These are phyloP conservation scores for Suillus placidus DNA, from an alignment of 768 basidiomycete genomes.

Conservation along the genomic window DNA sequence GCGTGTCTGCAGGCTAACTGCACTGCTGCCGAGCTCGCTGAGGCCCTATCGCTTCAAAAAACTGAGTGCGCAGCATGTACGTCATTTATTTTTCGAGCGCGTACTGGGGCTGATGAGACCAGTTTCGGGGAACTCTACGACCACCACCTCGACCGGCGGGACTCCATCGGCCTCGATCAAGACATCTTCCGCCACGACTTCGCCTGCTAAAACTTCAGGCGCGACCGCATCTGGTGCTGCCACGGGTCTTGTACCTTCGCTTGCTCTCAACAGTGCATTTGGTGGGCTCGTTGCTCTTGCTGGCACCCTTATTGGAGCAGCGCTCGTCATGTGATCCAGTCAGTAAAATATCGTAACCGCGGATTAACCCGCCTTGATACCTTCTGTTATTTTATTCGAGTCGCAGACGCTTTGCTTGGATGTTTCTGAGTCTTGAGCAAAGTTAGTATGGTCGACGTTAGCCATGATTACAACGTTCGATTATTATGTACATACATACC, in stretches of 20 bases:
- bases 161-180: not conserved
- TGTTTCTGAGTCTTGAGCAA: not conserved
- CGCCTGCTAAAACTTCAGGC: not conserved
- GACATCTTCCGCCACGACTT: not conserved
- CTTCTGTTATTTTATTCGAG: not conserved
- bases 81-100: slow-evolving; percentile 5
- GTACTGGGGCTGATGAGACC: slow-evolving; percentile 4
- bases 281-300: slow-evolving; percentile 29
- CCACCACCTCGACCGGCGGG: not conserved
- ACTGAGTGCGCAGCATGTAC: slow-evolving; percentile 34
- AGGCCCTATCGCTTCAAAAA: slow-evolving; percentile 36
- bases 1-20: slow-evolving; percentile 41
- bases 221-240: slow-evolving; percentile 19
- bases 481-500: not conserved
- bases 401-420: not conserved
- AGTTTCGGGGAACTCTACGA: not conserved
- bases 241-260: slow-evolving; percentile 15
- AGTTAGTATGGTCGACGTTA: not conserved
- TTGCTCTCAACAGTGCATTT: slow-evolving; percentile 22
- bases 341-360: not conserved
- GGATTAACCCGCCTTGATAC: not conserved
- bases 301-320: slow-evolving; percentile 29
- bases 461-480: not conserved
- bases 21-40: slow-evolving; percentile 28
- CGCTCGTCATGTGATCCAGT: slow-evolving; percentile 22